Percentiles rank a stretch among this genome's conserved stretches.
Conservation (phyloP, 345 rosid genomes). For the Draba incana region DNA sequence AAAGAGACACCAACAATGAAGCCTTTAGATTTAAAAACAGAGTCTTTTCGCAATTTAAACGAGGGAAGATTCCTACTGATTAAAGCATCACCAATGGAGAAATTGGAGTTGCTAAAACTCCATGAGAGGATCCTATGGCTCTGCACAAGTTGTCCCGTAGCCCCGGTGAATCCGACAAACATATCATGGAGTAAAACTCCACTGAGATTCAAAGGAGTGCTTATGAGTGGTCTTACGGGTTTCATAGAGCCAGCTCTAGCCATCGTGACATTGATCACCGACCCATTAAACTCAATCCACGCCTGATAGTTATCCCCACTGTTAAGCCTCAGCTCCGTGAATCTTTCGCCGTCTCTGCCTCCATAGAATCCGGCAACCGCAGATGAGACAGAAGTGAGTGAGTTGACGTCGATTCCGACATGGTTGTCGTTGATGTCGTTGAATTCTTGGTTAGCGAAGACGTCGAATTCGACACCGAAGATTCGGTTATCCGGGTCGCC, state of each 20-base stretch:
- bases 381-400: conserved; percentile 52
- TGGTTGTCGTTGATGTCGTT: conserved; percentile 64
- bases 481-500: conserved; percentile 50
- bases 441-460: conserved; percentile 71
- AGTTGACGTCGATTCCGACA: conserved; percentile 73
- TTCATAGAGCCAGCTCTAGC: conserved; percentile 45
- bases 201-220: conserved; percentile 50
- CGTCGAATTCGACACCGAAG: conserved; percentile 69
- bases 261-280: conserved; percentile 47
- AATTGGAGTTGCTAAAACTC: conserved; percentile 71
- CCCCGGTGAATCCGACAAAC: conserved; percentile 70
- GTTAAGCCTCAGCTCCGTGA: conserved; percentile 50
- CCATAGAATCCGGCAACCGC: conserved; percentile 55
- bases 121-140: conserved; percentile 71
- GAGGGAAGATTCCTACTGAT: conserved; percentile 65
- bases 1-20: conserved; percentile 60
- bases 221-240: conserved; percentile 52
- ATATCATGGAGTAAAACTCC: conserved; percentile 61
- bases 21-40: conserved; percentile 46
- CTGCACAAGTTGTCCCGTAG: conserved; percentile 57
- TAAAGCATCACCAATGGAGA: conserved; percentile 57
- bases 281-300: conserved; percentile 71
- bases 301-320: conserved; percentile 74
- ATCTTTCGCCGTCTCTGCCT: conserved; percentile 4
- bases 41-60: conserved; percentile 50